Percentiles rank a stretch among this genome's conserved stretches.
phyloP scores from a whole-genome alignment of 1,139 yeast genomes.

The Taphrina deformans region DNA sequence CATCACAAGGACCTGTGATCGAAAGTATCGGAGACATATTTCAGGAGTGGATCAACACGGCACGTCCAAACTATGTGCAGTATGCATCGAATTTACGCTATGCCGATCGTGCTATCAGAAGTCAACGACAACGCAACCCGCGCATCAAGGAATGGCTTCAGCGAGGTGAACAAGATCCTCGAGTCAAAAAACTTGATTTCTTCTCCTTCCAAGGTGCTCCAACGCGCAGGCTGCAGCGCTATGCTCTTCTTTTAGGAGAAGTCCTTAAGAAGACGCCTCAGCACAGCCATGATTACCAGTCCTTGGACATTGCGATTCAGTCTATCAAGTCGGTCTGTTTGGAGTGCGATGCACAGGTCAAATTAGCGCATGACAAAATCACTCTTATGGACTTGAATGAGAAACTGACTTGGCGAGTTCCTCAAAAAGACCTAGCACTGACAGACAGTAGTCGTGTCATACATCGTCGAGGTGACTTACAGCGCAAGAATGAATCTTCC shows the following conservation, averaged over 20 bases:
- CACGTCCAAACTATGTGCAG: conserved; percentile 56
- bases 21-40: conserved; percentile 65
- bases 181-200: conserved; percentile 56
- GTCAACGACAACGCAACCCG: conserved; percentile 51
- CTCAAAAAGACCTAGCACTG: conserved; percentile 53
- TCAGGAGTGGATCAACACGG: conserved; percentile 64
- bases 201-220: conserved; percentile 71
- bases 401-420: conserved; percentile 38
- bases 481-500: conserved; percentile 64
- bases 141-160: conserved; percentile 56
- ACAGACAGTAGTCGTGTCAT: conserved; percentile 59
- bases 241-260: conserved; percentile 66
- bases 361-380: conserved; percentile 46
- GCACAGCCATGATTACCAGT: conserved; percentile 57
- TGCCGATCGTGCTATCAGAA: conserved; percentile 45
- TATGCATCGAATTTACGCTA: conserved; percentile 54
- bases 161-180: conserved; percentile 50
- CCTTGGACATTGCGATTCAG: conserved; percentile 58
- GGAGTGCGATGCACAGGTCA: conserved; percentile 53
- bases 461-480: conserved; percentile 55
- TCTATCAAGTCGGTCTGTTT: conserved; percentile 51
- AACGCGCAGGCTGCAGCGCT: conserved; percentile 69
- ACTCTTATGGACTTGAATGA: conserved; percentile 11
- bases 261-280: conserved; percentile 56
- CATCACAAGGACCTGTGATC: conserved; percentile 66